A percentile compares a stretch with the other conserved stretches of the same genome.
Evolutionary conservation across 805 yeast genomes (phyloP).

Genomic region (Myxozyma kluyveri): DNA sequence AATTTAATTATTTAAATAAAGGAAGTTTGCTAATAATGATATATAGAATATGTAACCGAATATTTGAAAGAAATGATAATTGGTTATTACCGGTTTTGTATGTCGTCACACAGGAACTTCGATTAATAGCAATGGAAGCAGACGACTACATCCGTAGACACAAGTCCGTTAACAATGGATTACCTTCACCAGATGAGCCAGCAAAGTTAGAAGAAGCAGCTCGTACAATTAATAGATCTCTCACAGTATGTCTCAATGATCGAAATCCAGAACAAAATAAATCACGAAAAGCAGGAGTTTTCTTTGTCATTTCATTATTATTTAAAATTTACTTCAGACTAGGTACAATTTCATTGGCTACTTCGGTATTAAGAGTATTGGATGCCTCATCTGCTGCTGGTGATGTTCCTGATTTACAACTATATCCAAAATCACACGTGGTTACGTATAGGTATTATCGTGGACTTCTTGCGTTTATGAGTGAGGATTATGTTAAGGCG

Average conservation of each 20-base stretch:
- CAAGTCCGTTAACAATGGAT: background rate
- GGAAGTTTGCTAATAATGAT: background rate
- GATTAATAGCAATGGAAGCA: slow-evolving; percentile 34
- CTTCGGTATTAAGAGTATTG: slow-evolving; percentile 68
- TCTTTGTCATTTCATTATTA: slow-evolving; percentile 66
- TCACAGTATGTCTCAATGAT: slow-evolving; percentile 76
- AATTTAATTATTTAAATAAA: background rate
- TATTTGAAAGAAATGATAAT: slow-evolving; percentile 21
- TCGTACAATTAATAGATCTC: slow-evolving; percentile 64
- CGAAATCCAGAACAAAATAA: slow-evolving; percentile 50
- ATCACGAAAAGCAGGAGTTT: slow-evolving; percentile 63
- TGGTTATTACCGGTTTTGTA: slow-evolving; percentile 33
- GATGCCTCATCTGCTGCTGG: slow-evolving; percentile 44
- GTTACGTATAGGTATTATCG: slow-evolving; percentile 66
- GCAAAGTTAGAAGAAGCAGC: slow-evolving; percentile 53
- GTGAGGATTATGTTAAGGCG: slow-evolving; percentile 55
- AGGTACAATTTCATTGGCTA: slow-evolving; percentile 67
- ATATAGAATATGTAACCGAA: slow-evolving; percentile 19
- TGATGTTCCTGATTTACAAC: slow-evolving; percentile 51
- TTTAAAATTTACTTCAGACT: slow-evolving; percentile 66
- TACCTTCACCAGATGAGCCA: background rate
- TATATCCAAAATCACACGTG: slow-evolving; percentile 51
- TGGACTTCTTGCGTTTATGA: slow-evolving; percentile 65
- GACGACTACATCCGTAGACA: slow-evolving; percentile 3
- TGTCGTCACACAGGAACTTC: slow-evolving; percentile 34